Conservation (phyloP, 495 filamentous ascomycete species). For the Hypoxylon trugodes region DNA sequence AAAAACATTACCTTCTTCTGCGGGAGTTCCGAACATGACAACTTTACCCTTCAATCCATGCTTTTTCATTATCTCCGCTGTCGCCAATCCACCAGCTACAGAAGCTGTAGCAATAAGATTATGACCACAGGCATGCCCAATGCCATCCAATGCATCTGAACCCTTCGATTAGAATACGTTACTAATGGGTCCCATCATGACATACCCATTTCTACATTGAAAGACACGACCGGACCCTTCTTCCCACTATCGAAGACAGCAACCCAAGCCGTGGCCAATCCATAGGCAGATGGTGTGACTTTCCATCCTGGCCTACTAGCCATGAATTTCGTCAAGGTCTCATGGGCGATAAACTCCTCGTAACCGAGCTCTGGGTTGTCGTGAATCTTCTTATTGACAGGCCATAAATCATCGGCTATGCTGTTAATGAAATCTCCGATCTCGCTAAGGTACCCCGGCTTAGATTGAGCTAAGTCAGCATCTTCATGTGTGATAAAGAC, state of each 20-base stretch:
- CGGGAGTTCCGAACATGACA: slow-evolving; percentile 73
- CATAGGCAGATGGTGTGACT: slow-evolving; percentile 64
- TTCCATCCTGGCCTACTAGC: slow-evolving; percentile 59
- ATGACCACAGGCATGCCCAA: slow-evolving; percentile 75
- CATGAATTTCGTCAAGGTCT: slow-evolving; percentile 65
- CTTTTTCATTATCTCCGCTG: slow-evolving; percentile 57
- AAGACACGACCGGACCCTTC: slow-evolving; percentile 60
- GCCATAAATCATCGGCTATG: slow-evolving; percentile 49
- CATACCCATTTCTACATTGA: slow-evolving; percentile 67
- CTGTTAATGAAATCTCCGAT: slow-evolving; percentile 51
- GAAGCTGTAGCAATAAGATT: slow-evolving; percentile 74
- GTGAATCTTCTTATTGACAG: slow-evolving; percentile 63
- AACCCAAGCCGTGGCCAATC: slow-evolving; percentile 64
- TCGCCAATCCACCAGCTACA: slow-evolving; percentile 66
- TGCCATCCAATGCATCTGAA: slow-evolving; percentile 62
- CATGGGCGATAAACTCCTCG: slow-evolving; percentile 65
- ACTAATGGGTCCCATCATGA: not conserved
- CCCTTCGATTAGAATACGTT: slow-evolving; percentile 11
- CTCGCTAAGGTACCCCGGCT: slow-evolving; percentile 38
- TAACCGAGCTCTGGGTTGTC: slow-evolving; percentile 68
- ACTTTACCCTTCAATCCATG: slow-evolving; percentile 63
- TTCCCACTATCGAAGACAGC: slow-evolving; percentile 60
- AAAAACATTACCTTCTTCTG: slow-evolving; percentile 63
- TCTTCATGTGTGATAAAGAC: slow-evolving; percentile 41
- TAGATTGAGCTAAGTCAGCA: slow-evolving; percentile 11